A percentile compares a stretch with the other conserved stretches of the same genome.
Conservation (phyloP, 805 yeast species). For the Nakazawaea wyomingensis region DNA sequence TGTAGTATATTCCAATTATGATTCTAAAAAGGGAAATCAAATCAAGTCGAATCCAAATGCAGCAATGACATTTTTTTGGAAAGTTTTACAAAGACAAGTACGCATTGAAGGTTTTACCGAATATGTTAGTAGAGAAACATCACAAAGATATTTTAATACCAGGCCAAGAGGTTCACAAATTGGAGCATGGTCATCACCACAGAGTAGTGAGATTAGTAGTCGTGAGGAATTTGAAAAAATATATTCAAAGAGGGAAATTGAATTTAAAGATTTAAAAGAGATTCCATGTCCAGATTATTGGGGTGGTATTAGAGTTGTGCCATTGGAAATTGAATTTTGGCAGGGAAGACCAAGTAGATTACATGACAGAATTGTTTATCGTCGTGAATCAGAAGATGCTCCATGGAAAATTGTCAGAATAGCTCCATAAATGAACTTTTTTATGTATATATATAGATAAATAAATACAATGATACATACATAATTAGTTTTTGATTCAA, state of each 20-base stretch:
- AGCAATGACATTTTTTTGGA: conserved; percentile 89
- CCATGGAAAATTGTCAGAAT: conserved; percentile 65
- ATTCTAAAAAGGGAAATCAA: conserved; percentile 76
- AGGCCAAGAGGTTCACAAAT: conserved; percentile 91
- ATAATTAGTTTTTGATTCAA: background rate
- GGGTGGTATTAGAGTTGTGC: conserved; percentile 92
- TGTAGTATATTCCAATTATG: conserved; percentile 90
- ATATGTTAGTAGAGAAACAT: conserved; percentile 64
- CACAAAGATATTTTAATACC: conserved; percentile 73
- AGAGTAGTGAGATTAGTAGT: conserved; percentile 52
- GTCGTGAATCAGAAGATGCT: conserved; percentile 43
- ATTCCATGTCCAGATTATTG: conserved; percentile 91
- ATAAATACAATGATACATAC: background rate
- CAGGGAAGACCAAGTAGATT: conserved; percentile 89
- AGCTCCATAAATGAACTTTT: conserved; percentile 46
- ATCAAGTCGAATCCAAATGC: conserved; percentile 69
- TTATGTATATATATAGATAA: background rate
- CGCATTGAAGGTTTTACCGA: conserved; percentile 86
- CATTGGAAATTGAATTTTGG: conserved; percentile 94
- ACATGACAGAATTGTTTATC: conserved; percentile 81
- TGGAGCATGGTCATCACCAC: conserved; percentile 98
- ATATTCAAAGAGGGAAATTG: conserved; percentile 41
- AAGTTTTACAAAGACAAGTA: conserved; percentile 83
- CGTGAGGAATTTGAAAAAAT: conserved; percentile 60
- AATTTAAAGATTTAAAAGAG: conserved; percentile 60